Evolutionary conservation across 352 stramenopile species (phyloP).

Genomic region (Globisporangium paroecandrum): DNA sequence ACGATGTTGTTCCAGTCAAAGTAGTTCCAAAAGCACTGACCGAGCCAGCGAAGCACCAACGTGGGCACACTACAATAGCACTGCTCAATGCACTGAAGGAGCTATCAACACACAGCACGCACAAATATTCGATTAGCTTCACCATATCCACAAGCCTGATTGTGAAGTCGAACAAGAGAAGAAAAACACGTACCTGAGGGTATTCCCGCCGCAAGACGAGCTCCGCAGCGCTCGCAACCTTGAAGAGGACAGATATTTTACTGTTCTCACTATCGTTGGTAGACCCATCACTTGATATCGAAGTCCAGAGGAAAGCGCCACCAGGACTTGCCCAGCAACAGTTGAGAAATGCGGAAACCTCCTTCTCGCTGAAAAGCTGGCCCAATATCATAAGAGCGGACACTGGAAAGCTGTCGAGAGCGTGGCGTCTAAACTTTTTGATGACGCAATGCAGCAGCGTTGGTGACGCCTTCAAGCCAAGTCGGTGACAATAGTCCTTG

Average conservation of each 20-base stretch:
- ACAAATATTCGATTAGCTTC: constrained; percentile 4
- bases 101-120: constrained; percentile 19
- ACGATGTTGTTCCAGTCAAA: constrained; percentile 63
- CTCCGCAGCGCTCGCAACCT: constrained; percentile 40
- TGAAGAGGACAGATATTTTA: background rate
- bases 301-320: constrained; percentile 38
- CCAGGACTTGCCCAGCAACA: constrained; percentile 25
- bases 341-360: constrained; percentile 35
- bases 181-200: constrained; percentile 34
- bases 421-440: constrained; percentile 43
- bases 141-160: background rate
- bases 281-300: background rate
- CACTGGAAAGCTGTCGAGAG: constrained; percentile 49
- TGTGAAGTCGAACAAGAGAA: background rate
- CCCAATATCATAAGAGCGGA: constrained; percentile 58
- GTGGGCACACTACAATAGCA: constrained; percentile 46
- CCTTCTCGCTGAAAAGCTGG: constrained; percentile 25
- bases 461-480: constrained; percentile 37
- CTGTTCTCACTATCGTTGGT: background rate
- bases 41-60: constrained; percentile 47
- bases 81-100: constrained; percentile 37
- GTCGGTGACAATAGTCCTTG: constrained; percentile 43
- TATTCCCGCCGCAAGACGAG: constrained; percentile 45
- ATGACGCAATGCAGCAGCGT: constrained; percentile 50
- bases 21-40: constrained; percentile 69